Percentiles rank a stretch among this genome's conserved stretches.
These are phyloP conservation scores for Trichoderma koningiopsis DNA, from an alignment of 2,329 filamentous ascomycete species.

Conservation along the genomic window DNA sequence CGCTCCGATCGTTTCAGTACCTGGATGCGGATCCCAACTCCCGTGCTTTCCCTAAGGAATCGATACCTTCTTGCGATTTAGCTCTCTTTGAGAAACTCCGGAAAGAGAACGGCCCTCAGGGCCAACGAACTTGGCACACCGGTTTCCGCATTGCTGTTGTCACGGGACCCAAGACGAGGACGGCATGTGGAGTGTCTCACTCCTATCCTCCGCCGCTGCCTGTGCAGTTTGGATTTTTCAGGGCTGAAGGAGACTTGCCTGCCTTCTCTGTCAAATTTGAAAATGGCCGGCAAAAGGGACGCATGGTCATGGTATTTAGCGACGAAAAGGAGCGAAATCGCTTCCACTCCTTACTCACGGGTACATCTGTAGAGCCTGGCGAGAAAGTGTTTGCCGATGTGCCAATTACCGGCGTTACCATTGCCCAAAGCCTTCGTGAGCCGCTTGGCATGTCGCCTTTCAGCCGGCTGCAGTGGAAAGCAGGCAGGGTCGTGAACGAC, in stretches of 20 bases:
- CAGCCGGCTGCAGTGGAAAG: slow-evolving; percentile 63
- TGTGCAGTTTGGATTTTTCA: slow-evolving; percentile 76
- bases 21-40: slow-evolving; percentile 72
- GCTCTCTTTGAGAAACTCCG: slow-evolving; percentile 73
- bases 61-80: slow-evolving; percentile 70
- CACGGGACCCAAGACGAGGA: slow-evolving; percentile 75
- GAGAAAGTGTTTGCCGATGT: slow-evolving; percentile 74
- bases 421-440: slow-evolving; percentile 57
- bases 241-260: slow-evolving; percentile 69
- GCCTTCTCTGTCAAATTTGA: slow-evolving; percentile 72
- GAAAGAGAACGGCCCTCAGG: slow-evolving; percentile 71
- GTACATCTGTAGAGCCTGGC: slow-evolving; percentile 66
- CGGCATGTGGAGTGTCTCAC: slow-evolving; percentile 75
- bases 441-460: slow-evolving; percentile 54
- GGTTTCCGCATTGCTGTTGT: slow-evolving; percentile 79
- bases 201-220: slow-evolving; percentile 65
- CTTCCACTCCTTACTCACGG: slow-evolving; percentile 73
- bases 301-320: slow-evolving; percentile 76
- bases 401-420: slow-evolving; percentile 64
- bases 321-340: slow-evolving; percentile 70
- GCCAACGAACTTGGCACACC: slow-evolving; percentile 71
- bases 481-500: slow-evolving; percentile 71
- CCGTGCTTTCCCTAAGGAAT: slow-evolving; percentile 73
- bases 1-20: slow-evolving; percentile 76
- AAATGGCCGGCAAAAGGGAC: slow-evolving; percentile 65